These are phyloP conservation scores for Fomitopsis schrenkii DNA, from an alignment of 1,284 basidiomycete genomes.

Conservation along the genomic window DNA sequence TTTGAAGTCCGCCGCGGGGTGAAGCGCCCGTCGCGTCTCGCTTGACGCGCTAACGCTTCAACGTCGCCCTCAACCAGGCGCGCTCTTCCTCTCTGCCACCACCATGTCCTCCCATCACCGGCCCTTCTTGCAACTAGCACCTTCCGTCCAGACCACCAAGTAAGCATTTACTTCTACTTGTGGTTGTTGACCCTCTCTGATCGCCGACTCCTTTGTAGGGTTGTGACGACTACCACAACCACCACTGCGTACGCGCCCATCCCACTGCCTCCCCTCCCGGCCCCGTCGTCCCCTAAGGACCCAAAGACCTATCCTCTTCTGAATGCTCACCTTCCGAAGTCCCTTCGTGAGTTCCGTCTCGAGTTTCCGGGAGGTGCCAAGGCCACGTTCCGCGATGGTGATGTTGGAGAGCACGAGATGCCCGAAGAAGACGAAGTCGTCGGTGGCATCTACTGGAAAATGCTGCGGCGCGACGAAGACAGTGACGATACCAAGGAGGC, in stretches of 20 bases:
- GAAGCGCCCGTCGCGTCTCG: slow-evolving; percentile 15
- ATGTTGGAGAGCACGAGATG: slow-evolving; percentile 58
- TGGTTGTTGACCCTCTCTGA: slow-evolving; percentile 7
- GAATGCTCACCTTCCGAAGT: slow-evolving; percentile 64
- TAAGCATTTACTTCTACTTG: slow-evolving; percentile 31
- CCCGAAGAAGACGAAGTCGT: slow-evolving; percentile 65
- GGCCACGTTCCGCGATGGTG: slow-evolving; percentile 72
- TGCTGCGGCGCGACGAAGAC: slow-evolving; percentile 62
- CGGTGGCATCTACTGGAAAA: slow-evolving; percentile 69
- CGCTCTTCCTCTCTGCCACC: slow-evolving; percentile 20
- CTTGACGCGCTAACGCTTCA: slow-evolving; percentile 5
- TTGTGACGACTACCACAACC: slow-evolving; percentile 81
- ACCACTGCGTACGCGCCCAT: slow-evolving; percentile 83
- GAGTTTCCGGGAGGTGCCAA: slow-evolving; percentile 74
- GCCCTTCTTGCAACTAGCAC: slow-evolving; percentile 63
- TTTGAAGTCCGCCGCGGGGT: slow-evolving; percentile 10
- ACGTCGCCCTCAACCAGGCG: slow-evolving; percentile 11
- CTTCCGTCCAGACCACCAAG: slow-evolving; percentile 77
- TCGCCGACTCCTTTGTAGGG: slow-evolving; percentile 43
- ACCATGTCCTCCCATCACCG: slow-evolving; percentile 54
- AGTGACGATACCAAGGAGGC: slow-evolving; percentile 48
- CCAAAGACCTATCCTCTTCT: slow-evolving; percentile 73
- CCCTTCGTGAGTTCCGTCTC: slow-evolving; percentile 68
- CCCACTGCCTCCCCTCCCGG: slow-evolving; percentile 63
- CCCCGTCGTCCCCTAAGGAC: slow-evolving; percentile 68